Evolutionary conservation across 2,329 filamentous ascomycete species (phyloP).

Genomic region (Pyrenochaeta sp.): DNA sequence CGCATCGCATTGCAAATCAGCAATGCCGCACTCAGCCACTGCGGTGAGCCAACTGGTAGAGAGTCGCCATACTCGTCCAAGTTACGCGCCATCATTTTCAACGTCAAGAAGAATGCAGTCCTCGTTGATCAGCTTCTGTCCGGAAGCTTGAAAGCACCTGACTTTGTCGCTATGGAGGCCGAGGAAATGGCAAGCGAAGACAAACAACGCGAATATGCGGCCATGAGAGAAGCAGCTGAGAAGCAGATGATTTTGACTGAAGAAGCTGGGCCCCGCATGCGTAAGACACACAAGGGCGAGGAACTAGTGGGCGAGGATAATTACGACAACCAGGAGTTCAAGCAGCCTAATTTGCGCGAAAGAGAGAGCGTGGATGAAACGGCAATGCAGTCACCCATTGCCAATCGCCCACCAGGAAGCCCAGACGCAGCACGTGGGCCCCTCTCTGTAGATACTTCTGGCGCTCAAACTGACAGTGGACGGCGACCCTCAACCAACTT

Average conservation of each 20-base stretch:
- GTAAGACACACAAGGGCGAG: slow-evolving; percentile 93
- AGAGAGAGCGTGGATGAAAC: slow-evolving; percentile 38
- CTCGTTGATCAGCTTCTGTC: slow-evolving; percentile 79
- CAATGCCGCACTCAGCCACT: slow-evolving; percentile 67
- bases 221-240: slow-evolving; percentile 79
- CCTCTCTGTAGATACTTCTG: slow-evolving; percentile 46
- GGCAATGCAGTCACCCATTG: slow-evolving; percentile 23
- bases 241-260: slow-evolving; percentile 86
- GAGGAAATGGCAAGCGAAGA: slow-evolving; percentile 94
- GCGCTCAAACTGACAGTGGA: slow-evolving; percentile 32
- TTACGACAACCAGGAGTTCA: slow-evolving; percentile 38
- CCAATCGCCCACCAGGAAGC: slow-evolving; percentile 26
- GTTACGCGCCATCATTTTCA: slow-evolving; percentile 80
- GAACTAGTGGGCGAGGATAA: slow-evolving; percentile 82
- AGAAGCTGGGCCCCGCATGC: slow-evolving; percentile 74
- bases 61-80: slow-evolving; percentile 66
- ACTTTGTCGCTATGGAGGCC: slow-evolving; percentile 84
- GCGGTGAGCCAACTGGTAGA: slow-evolving; percentile 57
- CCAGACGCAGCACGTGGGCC: slow-evolving; percentile 28
- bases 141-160: slow-evolving; percentile 74
- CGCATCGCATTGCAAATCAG: slow-evolving; percentile 82
- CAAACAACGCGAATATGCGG: slow-evolving; percentile 77
- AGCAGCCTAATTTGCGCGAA: slow-evolving; percentile 34
- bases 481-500: slow-evolving; percentile 71
- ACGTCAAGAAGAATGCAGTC: slow-evolving; percentile 87